Conservation (phyloP, 306 rosid genomes). For the Neltuma alba region DNA sequence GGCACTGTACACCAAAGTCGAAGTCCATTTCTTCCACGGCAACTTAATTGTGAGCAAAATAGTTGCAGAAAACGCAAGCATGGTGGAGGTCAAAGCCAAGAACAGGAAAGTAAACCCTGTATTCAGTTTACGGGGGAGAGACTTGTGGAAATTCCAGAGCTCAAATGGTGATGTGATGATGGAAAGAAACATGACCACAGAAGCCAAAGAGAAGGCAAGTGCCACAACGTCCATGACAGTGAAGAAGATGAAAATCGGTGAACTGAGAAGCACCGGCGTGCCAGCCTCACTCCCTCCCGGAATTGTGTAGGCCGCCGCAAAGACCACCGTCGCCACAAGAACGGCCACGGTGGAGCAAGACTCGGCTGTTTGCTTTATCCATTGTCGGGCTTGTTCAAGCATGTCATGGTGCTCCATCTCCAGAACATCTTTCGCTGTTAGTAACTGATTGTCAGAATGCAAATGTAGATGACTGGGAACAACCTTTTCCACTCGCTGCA, state of each 20-base stretch:
- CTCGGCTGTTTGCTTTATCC: too few relatives aligned
- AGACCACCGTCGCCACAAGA: slow-evolving; percentile 42
- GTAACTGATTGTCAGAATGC: neutral
- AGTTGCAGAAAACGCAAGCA: slow-evolving; percentile 40
- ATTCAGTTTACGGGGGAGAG: slow-evolving; percentile 36
- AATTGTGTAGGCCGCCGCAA: slow-evolving; percentile 39
- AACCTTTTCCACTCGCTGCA: slow-evolving; percentile 47
- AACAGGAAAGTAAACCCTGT: slow-evolving; percentile 37
- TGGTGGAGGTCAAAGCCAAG: slow-evolving; percentile 33
- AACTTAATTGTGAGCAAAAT: slow-evolving; percentile 25
- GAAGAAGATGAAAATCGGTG: slow-evolving; percentile 37
- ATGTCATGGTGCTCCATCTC: neutral
- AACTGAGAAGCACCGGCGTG: neutral
- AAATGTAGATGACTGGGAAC: neutral
- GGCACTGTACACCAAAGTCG: slow-evolving; percentile 19
- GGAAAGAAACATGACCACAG: slow-evolving; percentile 48
- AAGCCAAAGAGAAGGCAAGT: slow-evolving; percentile 37
- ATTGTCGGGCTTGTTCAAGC: slow-evolving; percentile 28
- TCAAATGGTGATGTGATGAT: slow-evolving; percentile 38
- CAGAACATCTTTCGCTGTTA: slow-evolving; percentile 18
- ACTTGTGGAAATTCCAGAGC: slow-evolving; percentile 17
- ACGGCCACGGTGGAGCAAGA: too few relatives aligned
- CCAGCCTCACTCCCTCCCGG: slow-evolving; percentile 24
- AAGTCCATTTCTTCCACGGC: slow-evolving; percentile 7
- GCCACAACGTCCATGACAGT: slow-evolving; percentile 37